Evolutionary conservation across 1,139 yeast species (phyloP).

Genomic region (Suhomyces coccinellae): DNA sequence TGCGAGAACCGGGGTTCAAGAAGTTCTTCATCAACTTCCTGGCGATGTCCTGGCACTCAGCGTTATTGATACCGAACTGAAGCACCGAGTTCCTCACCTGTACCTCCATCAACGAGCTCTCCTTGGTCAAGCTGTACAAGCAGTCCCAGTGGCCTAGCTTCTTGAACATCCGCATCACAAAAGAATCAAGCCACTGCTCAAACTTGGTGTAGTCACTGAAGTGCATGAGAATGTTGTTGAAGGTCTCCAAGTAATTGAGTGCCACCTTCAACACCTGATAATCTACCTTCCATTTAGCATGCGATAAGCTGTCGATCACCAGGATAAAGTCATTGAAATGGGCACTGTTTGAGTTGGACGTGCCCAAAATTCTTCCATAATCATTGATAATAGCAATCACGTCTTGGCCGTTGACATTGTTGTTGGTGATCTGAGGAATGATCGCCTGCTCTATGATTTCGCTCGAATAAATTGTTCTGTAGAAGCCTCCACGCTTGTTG

Average conservation of each 20-base stretch:
- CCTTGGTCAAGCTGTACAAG: slow-evolving; percentile 9
- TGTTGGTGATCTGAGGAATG: slow-evolving; percentile 22
- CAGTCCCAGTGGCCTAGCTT: slow-evolving; percentile 30
- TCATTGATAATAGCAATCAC: slow-evolving; percentile 39
- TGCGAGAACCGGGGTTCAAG: slow-evolving; percentile 49
- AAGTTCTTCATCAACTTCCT: slow-evolving; percentile 43
- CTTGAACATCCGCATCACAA: slow-evolving; percentile 20
- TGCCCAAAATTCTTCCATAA: slow-evolving; percentile 34
- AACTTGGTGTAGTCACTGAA: slow-evolving; percentile 28
- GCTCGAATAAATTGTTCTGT: slow-evolving; percentile 32
- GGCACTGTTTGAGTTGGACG: slow-evolving; percentile 18
- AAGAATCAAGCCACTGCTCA: slow-evolving; percentile 23
- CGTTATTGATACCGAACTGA: slow-evolving; percentile 32
- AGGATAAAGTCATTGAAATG: slow-evolving; percentile 32
- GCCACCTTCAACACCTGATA: slow-evolving; percentile 32
- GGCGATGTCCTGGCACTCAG: slow-evolving; percentile 33
- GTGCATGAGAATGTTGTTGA: slow-evolving; percentile 31
- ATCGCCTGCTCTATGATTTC: slow-evolving; percentile 25
- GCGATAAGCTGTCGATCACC: slow-evolving; percentile 27
- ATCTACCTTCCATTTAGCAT: slow-evolving; percentile 22
- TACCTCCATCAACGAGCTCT: slow-evolving; percentile 32
- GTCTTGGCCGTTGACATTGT: slow-evolving; percentile 28
- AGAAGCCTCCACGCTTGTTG: slow-evolving; percentile 48
- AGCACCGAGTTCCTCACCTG: slow-evolving; percentile 43
- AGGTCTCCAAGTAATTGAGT: slow-evolving; percentile 33